These are phyloP conservation scores for Calonectria multiphialidica DNA, from an alignment of 2,329 filamentous ascomycete genomes.

Conservation along the genomic window DNA sequence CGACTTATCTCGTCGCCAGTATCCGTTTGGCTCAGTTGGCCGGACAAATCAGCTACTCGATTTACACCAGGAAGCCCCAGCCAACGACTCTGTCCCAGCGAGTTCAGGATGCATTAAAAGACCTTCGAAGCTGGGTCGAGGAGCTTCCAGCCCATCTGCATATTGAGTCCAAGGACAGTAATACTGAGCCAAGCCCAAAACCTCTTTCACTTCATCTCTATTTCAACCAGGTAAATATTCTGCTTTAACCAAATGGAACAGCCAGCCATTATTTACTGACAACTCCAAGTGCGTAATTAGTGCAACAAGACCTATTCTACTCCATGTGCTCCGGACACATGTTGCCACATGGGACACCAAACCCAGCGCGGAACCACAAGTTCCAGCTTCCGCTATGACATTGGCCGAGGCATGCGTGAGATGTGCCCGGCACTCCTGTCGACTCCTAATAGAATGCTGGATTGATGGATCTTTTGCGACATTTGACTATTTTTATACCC, in stretches of 20 bases:
- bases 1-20: constrained; percentile 48
- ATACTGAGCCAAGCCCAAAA: constrained; percentile 37
- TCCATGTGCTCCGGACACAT: constrained; percentile 48
- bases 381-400: constrained; percentile 49
- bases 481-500: constrained; percentile 60
- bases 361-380: constrained; percentile 34
- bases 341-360: constrained; percentile 41
- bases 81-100: constrained; percentile 46
- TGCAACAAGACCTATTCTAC: constrained; percentile 49
- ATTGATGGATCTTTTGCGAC: constrained; percentile 59
- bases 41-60: constrained; percentile 44
- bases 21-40: constrained; percentile 53
- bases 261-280: neutral
- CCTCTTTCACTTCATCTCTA: constrained; percentile 49
- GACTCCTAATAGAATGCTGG: constrained; percentile 57
- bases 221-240: constrained; percentile 44
- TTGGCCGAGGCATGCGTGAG: constrained; percentile 58
- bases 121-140: constrained; percentile 47
- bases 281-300: constrained; percentile 46
- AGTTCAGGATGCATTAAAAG: constrained; percentile 47
- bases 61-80: constrained; percentile 47
- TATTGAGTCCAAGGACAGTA: constrained; percentile 41
- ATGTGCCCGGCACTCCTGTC: constrained; percentile 58
- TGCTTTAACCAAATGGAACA: neutral
- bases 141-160: constrained; percentile 47